Conservation (phyloP, 345 rosid species). For the Populus pruinosa region DNA sequence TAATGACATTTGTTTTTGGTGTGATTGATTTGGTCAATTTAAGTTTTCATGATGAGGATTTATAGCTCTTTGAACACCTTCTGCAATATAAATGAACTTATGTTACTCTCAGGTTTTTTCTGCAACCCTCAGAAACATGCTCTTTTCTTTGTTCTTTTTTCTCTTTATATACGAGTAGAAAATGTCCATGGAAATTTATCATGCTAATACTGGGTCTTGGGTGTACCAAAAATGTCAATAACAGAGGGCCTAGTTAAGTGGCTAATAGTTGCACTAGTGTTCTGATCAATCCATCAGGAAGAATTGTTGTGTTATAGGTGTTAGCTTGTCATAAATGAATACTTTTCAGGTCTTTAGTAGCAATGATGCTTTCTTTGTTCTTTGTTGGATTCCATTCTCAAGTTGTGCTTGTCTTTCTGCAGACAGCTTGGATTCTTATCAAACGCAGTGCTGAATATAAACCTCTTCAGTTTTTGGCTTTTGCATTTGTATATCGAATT, state of each 20-base stretch:
- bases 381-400: not conserved
- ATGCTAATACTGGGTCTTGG: not conserved
- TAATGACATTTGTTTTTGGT: not conserved
- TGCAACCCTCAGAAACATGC: not conserved
- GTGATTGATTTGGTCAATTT: not conserved
- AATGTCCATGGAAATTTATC: not conserved
- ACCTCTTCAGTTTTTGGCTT: conserved; percentile 90
- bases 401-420: conserved; percentile 27
- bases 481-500: conserved; percentile 80
- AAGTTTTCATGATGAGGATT: not conserved
- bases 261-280: not conserved
- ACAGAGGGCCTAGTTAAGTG: not conserved
- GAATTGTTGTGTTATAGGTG: not conserved
- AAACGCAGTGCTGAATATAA: conserved; percentile 76
- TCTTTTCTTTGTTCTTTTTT: not conserved
- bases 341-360: not conserved
- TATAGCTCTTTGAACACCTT: not conserved
- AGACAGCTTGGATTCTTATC: conserved; percentile 84
- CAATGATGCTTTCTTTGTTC: not conserved
- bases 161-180: not conserved
- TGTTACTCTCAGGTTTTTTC: not conserved
- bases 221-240: not conserved
- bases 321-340: not conserved
- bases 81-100: not conserved
- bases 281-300: not conserved